Evolutionary conservation across 176 grass and related monocot species (phyloP).

Genomic region (Hordeum vulgare): MorexV3_pseudomolecules_assembly NC_058519.1:30052697-30053196

Average conservation of each 20-base stretch:
- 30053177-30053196: not conserved
- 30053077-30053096: not conserved
- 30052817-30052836: slow-evolving; percentile 92
- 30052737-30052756: not conserved
- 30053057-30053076: not conserved
- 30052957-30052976: not conserved
- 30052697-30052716: not conserved
- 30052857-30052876: slow-evolving; percentile 82
- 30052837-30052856: slow-evolving; percentile 92
- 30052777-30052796: not conserved
- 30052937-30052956: not conserved
- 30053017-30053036: not conserved
- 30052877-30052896: slow-evolving; percentile 82
- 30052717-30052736: not conserved
- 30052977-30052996: not conserved
- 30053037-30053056: not conserved
- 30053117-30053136: not conserved
- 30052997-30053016: not conserved
- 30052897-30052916: slow-evolving; percentile 46
- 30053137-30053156: not conserved
- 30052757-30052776: not conserved
- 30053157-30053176: not conserved
- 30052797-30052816: slow-evolving; percentile 26
- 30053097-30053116: slow-evolving; percentile 12
- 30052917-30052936: slow-evolving; percentile 11